These are phyloP conservation scores for Mentha longifolia DNA, from an alignment of 257 asterid genomes.

Conservation along the genomic window DNA sequence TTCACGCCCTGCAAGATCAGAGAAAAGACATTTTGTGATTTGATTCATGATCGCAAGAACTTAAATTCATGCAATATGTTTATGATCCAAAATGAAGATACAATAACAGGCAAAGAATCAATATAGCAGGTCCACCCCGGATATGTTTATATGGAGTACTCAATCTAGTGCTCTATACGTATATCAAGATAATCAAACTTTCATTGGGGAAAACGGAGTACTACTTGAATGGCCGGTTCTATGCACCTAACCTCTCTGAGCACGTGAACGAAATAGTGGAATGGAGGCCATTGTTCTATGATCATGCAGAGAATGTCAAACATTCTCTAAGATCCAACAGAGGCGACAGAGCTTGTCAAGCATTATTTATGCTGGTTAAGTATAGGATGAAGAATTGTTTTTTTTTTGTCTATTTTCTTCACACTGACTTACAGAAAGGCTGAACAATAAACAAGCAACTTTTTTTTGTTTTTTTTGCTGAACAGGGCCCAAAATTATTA, in stretches of 20 bases:
- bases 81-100: not conserved
- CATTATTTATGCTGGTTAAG: slow-evolving; percentile 16
- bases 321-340: slow-evolving; percentile 8
- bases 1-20: slow-evolving; percentile 73
- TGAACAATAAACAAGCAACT: not conserved
- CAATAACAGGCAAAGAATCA: slow-evolving; percentile 1
- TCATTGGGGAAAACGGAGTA: not conserved
- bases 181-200: too few relatives aligned
- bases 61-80: not conserved
- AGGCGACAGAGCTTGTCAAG: slow-evolving; percentile 20
- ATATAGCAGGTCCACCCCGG: not conserved
- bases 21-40: slow-evolving; percentile 20
- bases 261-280: too few relatives aligned
- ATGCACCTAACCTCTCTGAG: not conserved
- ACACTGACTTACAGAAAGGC: not conserved
- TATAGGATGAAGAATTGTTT: slow-evolving; percentile 10
- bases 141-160: not conserved
- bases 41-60: slow-evolving; percentile 5
- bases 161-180: not conserved
- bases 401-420: not conserved
- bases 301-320: slow-evolving; percentile 17
- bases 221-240: not conserved
- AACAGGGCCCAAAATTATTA: not conserved
- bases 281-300: too few relatives aligned
- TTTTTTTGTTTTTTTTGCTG: not conserved